These are phyloP conservation scores for Plasmodium relictum DNA, from an alignment of 169 alveolate genomes.

Conservation along the genomic window DNA sequence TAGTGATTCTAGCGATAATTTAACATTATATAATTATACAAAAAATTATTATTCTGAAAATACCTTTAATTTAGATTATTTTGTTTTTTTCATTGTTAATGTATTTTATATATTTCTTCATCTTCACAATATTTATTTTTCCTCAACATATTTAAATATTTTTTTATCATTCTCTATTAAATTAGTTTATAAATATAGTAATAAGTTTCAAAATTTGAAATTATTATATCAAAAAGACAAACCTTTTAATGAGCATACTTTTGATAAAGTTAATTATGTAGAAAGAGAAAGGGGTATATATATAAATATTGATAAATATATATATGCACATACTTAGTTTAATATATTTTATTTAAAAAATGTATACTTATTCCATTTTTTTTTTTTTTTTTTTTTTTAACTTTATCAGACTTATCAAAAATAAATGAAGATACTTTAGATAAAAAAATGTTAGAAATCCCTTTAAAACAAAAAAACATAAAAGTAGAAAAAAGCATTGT, in stretches of 20 bases:
- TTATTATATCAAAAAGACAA: too few species aligned
- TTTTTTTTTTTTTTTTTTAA: too few species aligned
- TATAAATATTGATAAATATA: background rate
- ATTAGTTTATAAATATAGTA: conserved; percentile 29
- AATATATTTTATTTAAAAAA: too few species aligned
- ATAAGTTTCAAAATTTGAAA: background rate
- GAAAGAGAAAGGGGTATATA: too few species aligned
- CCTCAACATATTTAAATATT: conserved; percentile 46
- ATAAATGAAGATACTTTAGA: too few species aligned
- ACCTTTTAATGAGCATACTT: too few species aligned
- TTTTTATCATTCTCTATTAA: conserved; percentile 41
- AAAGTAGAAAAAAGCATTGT: too few species aligned
- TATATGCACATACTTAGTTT: background rate
- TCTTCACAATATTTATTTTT: conserved; percentile 53
- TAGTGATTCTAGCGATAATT: conserved; percentile 66
- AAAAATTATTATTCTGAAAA: conserved; percentile 34
- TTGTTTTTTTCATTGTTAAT: conserved; percentile 33
- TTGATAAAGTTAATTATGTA: too few species aligned
- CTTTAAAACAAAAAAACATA: too few species aligned
- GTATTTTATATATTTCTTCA: conserved; percentile 41
- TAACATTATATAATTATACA: conserved; percentile 20
- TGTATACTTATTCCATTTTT: too few species aligned
- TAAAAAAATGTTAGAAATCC: background rate
- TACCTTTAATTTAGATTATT: conserved; percentile 22
- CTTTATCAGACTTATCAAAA: too few species aligned